Evolutionary conservation across 805 yeast genomes (phyloP).

Genomic region (Metschnikowia gruessii): DNA sequence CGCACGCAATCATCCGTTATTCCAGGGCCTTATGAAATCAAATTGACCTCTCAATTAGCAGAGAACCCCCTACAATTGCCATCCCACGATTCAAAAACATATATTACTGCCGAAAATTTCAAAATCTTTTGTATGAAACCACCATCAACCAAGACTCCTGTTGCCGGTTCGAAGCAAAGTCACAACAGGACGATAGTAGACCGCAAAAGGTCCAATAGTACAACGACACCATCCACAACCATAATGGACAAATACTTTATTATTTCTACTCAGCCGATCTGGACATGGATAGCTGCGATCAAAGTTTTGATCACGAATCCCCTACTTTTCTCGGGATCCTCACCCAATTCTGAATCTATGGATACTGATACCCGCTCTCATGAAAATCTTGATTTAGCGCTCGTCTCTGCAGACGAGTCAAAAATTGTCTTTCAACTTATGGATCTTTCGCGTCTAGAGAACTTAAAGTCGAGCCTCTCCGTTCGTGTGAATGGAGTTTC

Average conservation of each 20-base stretch:
- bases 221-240: slow-evolving; percentile 19
- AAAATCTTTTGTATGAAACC: slow-evolving; percentile 28
- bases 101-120: slow-evolving; percentile 26
- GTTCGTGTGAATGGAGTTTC: slow-evolving; percentile 32
- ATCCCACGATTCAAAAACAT: slow-evolving; percentile 5
- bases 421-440: slow-evolving; percentile 27
- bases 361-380: background rate
- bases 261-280: slow-evolving; percentile 37
- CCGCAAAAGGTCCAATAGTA: slow-evolving; percentile 17
- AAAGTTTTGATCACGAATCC: slow-evolving; percentile 32
- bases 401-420: slow-evolving; percentile 30
- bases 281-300: slow-evolving; percentile 42
- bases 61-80: background rate
- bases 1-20: background rate
- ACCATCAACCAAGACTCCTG: slow-evolving; percentile 20
- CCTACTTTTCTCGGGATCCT: slow-evolving; percentile 30
- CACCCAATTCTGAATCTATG: background rate
- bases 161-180: slow-evolving; percentile 12
- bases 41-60: slow-evolving; percentile 5
- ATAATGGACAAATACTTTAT: slow-evolving; percentile 21
- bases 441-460: slow-evolving; percentile 13
- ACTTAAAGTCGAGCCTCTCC: slow-evolving; percentile 10
- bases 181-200: slow-evolving; percentile 21
- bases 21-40: slow-evolving; percentile 7
- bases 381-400: slow-evolving; percentile 16